A percentile compares a stretch with the other conserved stretches of the same genome.
Conservation (phyloP, 768 basidiomycete species). For the Filobasidium floriforme region DNA sequence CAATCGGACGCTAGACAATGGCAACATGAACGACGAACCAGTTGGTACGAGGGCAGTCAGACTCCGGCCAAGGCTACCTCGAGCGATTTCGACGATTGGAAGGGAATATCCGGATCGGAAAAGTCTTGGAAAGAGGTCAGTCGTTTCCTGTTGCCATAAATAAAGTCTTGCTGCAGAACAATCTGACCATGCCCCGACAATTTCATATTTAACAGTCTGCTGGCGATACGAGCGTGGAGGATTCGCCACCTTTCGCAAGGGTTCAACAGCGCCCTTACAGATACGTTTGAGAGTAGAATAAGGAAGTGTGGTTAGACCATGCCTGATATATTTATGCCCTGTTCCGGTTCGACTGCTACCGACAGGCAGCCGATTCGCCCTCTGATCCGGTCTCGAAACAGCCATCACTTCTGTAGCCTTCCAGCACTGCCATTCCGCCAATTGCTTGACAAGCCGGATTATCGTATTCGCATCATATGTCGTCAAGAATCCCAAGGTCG, state of each 20-base stretch:
- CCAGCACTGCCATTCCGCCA: no score
- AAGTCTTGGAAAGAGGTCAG: constrained; percentile 3
- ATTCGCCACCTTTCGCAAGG: constrained; percentile 4
- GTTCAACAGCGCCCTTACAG: constrained; percentile 3
- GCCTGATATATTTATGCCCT: no score
- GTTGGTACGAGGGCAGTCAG: neutral
- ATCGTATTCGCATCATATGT: no score
- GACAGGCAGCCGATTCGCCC: no score
- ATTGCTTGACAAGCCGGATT: no score
- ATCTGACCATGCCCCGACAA: no score
- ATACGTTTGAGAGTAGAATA: neutral
- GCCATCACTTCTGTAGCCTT: no score
- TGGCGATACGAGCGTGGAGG: neutral
- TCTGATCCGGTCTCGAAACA: no score
- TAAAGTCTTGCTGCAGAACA: no score
- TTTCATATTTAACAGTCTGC: neutral
- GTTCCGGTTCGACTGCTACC: no score
- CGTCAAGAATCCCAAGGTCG: no score
- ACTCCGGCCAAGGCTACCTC: neutral
- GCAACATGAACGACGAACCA: neutral
- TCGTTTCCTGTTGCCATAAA: neutral
- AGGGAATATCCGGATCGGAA: neutral
- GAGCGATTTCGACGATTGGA: neutral
- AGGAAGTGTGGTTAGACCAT: no score
- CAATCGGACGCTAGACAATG: neutral